phyloP scores from a whole-genome alignment of 495 filamentous ascomycete species.

The Rhypophila decipiens region DNA sequence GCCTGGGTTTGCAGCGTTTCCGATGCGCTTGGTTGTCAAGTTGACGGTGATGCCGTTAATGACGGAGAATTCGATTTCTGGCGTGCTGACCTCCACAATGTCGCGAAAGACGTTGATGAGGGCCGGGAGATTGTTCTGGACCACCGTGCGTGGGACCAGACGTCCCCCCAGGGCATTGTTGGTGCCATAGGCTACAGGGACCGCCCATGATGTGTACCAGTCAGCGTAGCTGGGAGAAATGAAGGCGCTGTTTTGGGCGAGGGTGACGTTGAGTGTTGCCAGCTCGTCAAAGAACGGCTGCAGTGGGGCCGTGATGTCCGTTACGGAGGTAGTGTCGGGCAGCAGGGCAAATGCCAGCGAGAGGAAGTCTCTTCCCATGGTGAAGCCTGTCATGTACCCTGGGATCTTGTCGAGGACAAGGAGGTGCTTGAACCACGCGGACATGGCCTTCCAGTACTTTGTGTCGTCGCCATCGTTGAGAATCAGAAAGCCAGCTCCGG shows the following conservation, averaged over 20 bases:
- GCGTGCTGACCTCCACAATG: constrained; percentile 32
- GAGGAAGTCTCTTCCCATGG: too few species aligned
- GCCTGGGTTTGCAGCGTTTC: constrained; percentile 36
- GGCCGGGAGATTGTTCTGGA: constrained; percentile 25
- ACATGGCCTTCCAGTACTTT: constrained; percentile 33
- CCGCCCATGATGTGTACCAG: too few species aligned
- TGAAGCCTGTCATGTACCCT: too few species aligned
- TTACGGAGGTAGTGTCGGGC: too few species aligned
- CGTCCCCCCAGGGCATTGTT: too few species aligned
- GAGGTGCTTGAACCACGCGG: too few species aligned
- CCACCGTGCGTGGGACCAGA: constrained; percentile 45
- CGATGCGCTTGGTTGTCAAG: too few species aligned
- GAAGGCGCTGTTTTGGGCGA: constrained; percentile 11
- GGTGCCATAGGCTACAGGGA: too few species aligned
- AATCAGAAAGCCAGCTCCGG: constrained; percentile 7
- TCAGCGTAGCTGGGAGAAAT: constrained; percentile 15
- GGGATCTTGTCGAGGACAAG: too few species aligned
- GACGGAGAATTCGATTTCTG: too few species aligned
- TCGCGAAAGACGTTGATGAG: constrained; percentile 42
- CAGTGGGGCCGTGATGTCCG: constrained; percentile 33
- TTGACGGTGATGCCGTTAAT: too few species aligned
- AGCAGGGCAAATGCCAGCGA: too few species aligned
- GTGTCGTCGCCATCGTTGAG: constrained; percentile 24
- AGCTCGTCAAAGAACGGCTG: constrained; percentile 40
- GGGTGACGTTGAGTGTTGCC: constrained; percentile 18